These are phyloP conservation scores for Malus hybrid DNA, from an alignment of 331 rosid species.

Conservation along the genomic window DNA sequence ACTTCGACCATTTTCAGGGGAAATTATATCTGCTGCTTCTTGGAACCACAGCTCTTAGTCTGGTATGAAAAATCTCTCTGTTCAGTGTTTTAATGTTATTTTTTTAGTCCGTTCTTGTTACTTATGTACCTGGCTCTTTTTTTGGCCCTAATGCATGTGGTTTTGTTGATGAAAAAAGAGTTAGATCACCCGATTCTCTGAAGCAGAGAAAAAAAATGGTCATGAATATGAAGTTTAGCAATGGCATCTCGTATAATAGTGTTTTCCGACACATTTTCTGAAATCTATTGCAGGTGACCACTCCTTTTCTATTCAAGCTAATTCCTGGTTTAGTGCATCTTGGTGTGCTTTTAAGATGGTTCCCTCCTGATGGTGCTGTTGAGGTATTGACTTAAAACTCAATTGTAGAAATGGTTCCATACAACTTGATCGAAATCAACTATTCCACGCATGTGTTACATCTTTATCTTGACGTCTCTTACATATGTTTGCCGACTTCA, in stretches of 20 bases:
- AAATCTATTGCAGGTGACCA: constrained; percentile 63
- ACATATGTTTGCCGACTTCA: constrained; percentile 25
- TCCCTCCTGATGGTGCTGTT: constrained; percentile 60
- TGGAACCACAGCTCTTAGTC: constrained; percentile 50
- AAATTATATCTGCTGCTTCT: constrained; percentile 45
- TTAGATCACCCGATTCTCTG: background rate
- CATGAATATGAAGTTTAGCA: too few species aligned
- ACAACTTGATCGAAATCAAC: background rate
- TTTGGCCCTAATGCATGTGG: background rate
- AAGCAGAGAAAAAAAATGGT: too few species aligned
- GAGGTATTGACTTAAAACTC: constrained; percentile 43
- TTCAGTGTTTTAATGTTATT: background rate
- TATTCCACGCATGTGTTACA: background rate
- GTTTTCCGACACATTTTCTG: background rate
- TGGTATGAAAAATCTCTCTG: constrained; percentile 22
- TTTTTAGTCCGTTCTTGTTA: background rate
- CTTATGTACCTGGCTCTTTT: background rate
- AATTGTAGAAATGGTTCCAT: constrained; percentile 3
- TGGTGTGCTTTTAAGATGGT: constrained; percentile 90
- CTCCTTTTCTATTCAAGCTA: constrained; percentile 92
- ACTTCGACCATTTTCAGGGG: constrained; percentile 28
- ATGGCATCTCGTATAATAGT: background rate
- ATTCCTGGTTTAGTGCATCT: constrained; percentile 94
- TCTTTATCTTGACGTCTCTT: background rate
- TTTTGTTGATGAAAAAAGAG: background rate